Conservation (phyloP, 257 asterid genomes). For the Euphrasia confusa region DNA sequence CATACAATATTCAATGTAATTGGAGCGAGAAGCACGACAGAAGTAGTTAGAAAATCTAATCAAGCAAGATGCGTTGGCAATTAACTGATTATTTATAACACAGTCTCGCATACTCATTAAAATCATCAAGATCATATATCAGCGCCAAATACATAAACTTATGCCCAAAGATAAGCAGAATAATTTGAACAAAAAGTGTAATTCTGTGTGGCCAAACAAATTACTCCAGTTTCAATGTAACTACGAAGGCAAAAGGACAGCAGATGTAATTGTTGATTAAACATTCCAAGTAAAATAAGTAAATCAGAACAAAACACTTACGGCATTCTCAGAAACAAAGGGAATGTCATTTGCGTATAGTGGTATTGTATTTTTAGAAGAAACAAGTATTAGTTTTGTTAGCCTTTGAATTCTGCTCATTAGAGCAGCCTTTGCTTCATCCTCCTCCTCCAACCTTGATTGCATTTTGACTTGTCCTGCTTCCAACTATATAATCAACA, state of each 20-base stretch:
- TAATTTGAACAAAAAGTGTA: neutral
- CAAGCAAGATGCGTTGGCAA: neutral
- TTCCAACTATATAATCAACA: conserved; percentile 56
- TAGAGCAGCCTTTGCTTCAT: conserved; percentile 95
- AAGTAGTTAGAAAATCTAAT: neutral
- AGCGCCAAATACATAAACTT: neutral
- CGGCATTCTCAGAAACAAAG: conserved; percentile 59
- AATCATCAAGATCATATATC: neutral
- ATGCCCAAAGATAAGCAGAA: neutral
- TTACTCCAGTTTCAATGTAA: conserved; percentile 10
- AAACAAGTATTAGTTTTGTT: conserved; percentile 94
- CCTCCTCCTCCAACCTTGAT: conserved; percentile 96
- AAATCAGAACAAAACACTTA: conserved; percentile 34
- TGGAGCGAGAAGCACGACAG: neutral
- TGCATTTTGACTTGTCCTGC: conserved; percentile 97
- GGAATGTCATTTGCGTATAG: conserved; percentile 52
- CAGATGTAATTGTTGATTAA: conserved; percentile 10
- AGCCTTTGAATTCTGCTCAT: conserved; percentile 98
- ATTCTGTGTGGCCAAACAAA: neutral
- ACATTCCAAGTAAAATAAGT: conserved; percentile 19
- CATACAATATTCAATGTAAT: neutral
- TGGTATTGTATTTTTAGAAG: conserved; percentile 81
- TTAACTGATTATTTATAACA: neutral
- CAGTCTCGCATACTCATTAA: neutral
- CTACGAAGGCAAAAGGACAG: conserved; percentile 14